These are phyloP conservation scores for Noccaea caerulescens DNA, from an alignment of 345 rosid species.

Conservation along the genomic window DNA sequence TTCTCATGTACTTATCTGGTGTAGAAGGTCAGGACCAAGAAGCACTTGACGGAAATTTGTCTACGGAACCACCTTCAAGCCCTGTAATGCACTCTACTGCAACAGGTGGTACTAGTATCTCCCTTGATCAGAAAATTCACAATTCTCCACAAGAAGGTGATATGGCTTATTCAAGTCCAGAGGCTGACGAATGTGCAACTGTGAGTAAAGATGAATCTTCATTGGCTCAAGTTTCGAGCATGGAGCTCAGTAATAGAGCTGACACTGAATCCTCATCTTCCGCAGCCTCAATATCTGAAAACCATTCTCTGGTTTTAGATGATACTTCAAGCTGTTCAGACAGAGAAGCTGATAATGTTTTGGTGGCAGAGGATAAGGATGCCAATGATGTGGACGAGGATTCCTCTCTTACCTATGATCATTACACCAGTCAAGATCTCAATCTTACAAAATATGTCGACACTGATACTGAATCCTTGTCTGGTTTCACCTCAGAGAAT, in stretches of 20 bases:
- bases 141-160: background rate
- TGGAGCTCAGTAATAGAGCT: slow-evolving; percentile 29
- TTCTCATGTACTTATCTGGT: slow-evolving; percentile 28
- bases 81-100: background rate
- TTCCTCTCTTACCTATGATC: slow-evolving; percentile 34
- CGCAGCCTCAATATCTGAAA: slow-evolving; percentile 16
- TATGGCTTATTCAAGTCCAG: background rate
- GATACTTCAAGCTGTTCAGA: slow-evolving; percentile 41
- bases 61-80: slow-evolving; percentile 14
- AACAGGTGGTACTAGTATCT: slow-evolving; percentile 8
- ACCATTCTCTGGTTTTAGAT: slow-evolving; percentile 20
- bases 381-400: slow-evolving; percentile 26
- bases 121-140: slow-evolving; percentile 4
- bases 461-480: slow-evolving; percentile 39
- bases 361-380: slow-evolving; percentile 38
- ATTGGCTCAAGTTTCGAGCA: slow-evolving; percentile 26
- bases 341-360: slow-evolving; percentile 24
- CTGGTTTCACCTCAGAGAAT: slow-evolving; percentile 25
- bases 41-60: slow-evolving; percentile 22
- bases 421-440: slow-evolving; percentile 39
- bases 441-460: slow-evolving; percentile 22
- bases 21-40: slow-evolving; percentile 51
- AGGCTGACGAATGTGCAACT: slow-evolving; percentile 25
- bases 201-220: slow-evolving; percentile 35
- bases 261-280: slow-evolving; percentile 17